Percentiles rank a stretch among this genome's conserved stretches.
Conservation (phyloP, 805 yeast species). For the Yarrowia yakushimensis region DNA sequence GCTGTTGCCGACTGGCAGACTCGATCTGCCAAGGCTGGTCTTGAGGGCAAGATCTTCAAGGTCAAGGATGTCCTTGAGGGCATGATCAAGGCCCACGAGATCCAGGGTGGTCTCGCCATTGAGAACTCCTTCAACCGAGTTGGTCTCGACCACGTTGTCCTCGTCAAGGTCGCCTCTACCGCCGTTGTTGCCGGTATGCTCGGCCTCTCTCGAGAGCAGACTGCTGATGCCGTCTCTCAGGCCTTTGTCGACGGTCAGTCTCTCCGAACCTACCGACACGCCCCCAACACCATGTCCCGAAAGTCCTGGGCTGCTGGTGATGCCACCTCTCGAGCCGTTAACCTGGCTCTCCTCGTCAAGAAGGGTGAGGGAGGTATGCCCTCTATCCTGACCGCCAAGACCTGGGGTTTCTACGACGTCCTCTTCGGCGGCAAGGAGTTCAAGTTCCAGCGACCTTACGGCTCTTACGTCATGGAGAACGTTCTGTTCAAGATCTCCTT, state of each 20-base stretch:
- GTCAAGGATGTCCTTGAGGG: slow-evolving; percentile 50
- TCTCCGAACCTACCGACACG: slow-evolving; percentile 59
- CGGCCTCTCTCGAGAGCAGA: slow-evolving; percentile 50
- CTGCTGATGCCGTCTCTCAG: slow-evolving; percentile 54
- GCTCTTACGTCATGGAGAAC: slow-evolving; percentile 61
- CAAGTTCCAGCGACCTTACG: slow-evolving; percentile 52
- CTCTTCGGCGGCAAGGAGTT: slow-evolving; percentile 51
- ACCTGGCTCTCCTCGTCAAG: slow-evolving; percentile 51
- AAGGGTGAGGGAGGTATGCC: slow-evolving; percentile 57
- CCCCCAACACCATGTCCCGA: slow-evolving; percentile 61
- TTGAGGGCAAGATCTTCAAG: slow-evolving; percentile 44
- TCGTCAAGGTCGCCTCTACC: slow-evolving; percentile 59
- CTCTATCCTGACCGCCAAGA: slow-evolving; percentile 52
- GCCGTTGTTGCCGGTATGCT: slow-evolving; percentile 56
- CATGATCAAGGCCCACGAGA: slow-evolving; percentile 64
- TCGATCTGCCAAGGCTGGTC: slow-evolving; percentile 44
- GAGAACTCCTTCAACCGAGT: slow-evolving; percentile 59
- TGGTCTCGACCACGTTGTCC: slow-evolving; percentile 57
- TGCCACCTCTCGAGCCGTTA: slow-evolving; percentile 57
- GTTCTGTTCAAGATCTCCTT: slow-evolving; percentile 58
- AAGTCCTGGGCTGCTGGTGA: slow-evolving; percentile 70
- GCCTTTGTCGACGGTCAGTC: slow-evolving; percentile 61
- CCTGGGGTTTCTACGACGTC: slow-evolving; percentile 66
- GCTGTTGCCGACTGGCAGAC: slow-evolving; percentile 58
- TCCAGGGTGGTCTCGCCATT: slow-evolving; percentile 56